Percentiles rank a stretch among this genome's conserved stretches.
These are phyloP conservation scores for Begonia masoniana DNA, from an alignment of 306 rosid species.

Conservation along the genomic window DNA sequence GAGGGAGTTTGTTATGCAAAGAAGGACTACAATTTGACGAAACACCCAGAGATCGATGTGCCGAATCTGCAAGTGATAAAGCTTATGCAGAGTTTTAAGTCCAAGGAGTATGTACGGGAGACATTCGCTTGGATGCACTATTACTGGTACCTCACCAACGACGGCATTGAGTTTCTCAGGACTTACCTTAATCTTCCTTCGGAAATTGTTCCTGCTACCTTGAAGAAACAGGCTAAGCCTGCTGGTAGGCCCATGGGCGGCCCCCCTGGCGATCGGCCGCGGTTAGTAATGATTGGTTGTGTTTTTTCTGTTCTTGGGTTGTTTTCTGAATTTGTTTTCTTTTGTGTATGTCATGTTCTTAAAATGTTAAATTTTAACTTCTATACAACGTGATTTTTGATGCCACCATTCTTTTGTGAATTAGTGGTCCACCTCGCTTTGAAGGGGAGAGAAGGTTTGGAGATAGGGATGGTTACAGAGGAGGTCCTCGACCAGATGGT, in stretches of 20 bases:
- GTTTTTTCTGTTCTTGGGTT: background rate
- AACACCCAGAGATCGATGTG: constrained; percentile 86
- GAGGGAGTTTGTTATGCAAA: constrained; percentile 73
- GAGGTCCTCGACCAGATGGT: constrained; percentile 54
- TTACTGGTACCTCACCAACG: constrained; percentile 83
- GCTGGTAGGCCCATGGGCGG: constrained; percentile 61
- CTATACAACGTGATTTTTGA: background rate
- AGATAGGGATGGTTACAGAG: constrained; percentile 77
- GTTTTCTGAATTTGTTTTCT: background rate
- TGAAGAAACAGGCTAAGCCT: constrained; percentile 81
- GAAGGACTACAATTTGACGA: constrained; percentile 72
- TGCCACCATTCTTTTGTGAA: constrained; percentile 4
- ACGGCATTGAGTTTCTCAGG: constrained; percentile 80
- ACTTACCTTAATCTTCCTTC: constrained; percentile 89
- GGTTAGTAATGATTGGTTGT: constrained; percentile 16
- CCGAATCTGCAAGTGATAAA: constrained; percentile 86
- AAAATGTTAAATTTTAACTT: background rate
- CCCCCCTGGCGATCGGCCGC: constrained; percentile 73
- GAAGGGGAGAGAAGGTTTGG: constrained; percentile 66
- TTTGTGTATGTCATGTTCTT: too few relatives aligned
- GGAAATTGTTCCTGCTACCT: constrained; percentile 79
- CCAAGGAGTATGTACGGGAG: constrained; percentile 78
- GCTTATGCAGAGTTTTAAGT: constrained; percentile 92
- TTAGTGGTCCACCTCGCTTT: constrained; percentile 66
- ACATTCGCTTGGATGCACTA: constrained; percentile 95